These are phyloP conservation scores for Agarophyton chilense DNA, from an alignment of 23 red algal species.

Conservation along the genomic window DNA sequence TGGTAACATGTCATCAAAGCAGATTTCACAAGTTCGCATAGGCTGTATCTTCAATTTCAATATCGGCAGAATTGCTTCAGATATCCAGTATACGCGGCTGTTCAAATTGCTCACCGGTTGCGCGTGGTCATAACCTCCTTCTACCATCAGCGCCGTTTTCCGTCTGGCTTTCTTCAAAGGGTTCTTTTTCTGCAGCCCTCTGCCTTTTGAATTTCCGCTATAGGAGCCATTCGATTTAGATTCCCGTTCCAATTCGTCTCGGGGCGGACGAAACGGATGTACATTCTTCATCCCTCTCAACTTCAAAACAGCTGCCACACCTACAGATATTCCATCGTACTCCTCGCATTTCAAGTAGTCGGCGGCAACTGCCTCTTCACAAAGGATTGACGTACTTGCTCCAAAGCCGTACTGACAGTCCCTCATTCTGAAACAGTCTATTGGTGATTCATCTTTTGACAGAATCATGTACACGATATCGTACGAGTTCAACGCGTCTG, in stretches of 20 bases:
- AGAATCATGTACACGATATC: slow-evolving; percentile 16
- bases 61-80: slow-evolving; percentile 30
- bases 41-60: slow-evolving; percentile 26
- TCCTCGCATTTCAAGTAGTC: background rate
- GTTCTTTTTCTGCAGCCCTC: no score
- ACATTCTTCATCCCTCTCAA: background rate
- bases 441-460: background rate
- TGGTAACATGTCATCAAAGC: slow-evolving; percentile 32
- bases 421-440: background rate
- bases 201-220: no score
- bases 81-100: slow-evolving; percentile 49
- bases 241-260: background rate
- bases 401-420: slow-evolving; percentile 6
- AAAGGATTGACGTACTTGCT: background rate
- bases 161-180: background rate
- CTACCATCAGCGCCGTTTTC: no score
- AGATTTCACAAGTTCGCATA: slow-evolving; percentile 33
- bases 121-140: slow-evolving; percentile 27
- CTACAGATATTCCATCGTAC: background rate
- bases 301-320: slow-evolving; percentile 42
- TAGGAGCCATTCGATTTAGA: no score
- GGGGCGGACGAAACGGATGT: background rate
- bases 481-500: slow-evolving; percentile 7
- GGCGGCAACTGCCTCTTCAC: background rate
- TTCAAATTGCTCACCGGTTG: background rate